Conservation (phyloP, 306 rosid genomes). For the Crotalaria pallida region DNA sequence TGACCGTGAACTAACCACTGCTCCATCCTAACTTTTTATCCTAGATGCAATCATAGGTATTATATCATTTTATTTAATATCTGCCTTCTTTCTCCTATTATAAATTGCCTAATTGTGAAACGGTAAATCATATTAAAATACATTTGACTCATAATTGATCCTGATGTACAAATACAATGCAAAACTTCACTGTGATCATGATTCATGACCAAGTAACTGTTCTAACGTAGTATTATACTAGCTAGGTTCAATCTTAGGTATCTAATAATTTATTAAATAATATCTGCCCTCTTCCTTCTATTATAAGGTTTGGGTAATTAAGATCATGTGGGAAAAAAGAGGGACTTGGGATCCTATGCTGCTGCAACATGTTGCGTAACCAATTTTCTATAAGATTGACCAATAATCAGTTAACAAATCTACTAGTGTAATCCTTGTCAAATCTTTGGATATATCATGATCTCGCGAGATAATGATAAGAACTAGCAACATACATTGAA, state of each 20-base stretch:
- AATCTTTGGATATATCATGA: not conserved
- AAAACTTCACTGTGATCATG: no score
- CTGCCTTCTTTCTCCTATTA: not conserved
- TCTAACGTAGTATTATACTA: no score
- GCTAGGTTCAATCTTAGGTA: not conserved
- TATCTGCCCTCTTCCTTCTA: not conserved
- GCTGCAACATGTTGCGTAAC: no score
- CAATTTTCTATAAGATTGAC: no score
- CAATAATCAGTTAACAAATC: no score
- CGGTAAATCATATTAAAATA: no score
- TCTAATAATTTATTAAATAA: not conserved
- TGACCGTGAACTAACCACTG: not conserved
- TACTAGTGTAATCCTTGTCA: not conserved
- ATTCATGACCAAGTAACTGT: no score
- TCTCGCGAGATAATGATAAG: not conserved
- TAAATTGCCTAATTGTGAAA: no score
- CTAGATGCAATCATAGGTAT: not conserved
- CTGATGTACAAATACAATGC: no score
- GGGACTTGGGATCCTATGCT: no score
- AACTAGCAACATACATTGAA: not conserved
- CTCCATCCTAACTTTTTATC: not conserved
- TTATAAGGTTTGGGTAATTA: not conserved
- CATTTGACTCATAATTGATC: no score
- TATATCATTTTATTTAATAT: not conserved
- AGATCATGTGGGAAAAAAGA: not conserved